Percentiles rank a stretch among this genome's conserved stretches.
Conservation (phyloP, 331 rosid genomes). For the Stylosanthes scabra region DNA sequence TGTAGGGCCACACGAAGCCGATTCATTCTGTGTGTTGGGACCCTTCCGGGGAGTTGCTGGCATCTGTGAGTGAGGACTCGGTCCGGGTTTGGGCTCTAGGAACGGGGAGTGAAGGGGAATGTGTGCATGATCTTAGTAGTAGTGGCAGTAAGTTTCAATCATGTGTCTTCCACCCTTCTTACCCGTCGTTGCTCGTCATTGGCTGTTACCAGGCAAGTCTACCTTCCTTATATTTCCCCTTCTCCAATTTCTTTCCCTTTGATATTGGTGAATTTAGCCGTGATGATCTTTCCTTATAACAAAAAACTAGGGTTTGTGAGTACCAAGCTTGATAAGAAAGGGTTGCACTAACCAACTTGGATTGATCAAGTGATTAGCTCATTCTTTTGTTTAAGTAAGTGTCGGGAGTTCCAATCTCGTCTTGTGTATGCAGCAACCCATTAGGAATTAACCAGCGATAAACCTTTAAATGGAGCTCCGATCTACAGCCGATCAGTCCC, state of each 20-base stretch:
- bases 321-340: constrained; percentile 1
- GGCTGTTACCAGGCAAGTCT: constrained; percentile 89
- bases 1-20: constrained; percentile 81
- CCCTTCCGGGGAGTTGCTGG: constrained; percentile 83
- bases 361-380: too few species aligned
- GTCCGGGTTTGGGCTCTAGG: constrained; percentile 89
- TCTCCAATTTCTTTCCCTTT: not conserved
- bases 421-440: too few species aligned
- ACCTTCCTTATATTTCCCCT: not conserved
- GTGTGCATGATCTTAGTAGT: constrained; percentile 81
- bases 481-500: too few species aligned
- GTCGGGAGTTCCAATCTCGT: too few species aligned
- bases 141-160: constrained; percentile 84
- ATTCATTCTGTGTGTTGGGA: constrained; percentile 84
- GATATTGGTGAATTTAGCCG: not conserved
- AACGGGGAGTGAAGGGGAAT: constrained; percentile 76
- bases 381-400: too few species aligned
- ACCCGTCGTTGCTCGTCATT: constrained; percentile 76
- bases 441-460: too few species aligned
- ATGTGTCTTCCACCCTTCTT: constrained; percentile 87
- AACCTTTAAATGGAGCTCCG: too few species aligned
- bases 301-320: not conserved
- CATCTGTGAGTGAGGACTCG: constrained; percentile 91
- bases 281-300: not conserved
- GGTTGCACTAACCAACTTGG: not conserved